These are phyloP conservation scores for Akanthomyces muscarius DNA, from an alignment of 2,329 filamentous ascomycete genomes.

Conservation along the genomic window DNA sequence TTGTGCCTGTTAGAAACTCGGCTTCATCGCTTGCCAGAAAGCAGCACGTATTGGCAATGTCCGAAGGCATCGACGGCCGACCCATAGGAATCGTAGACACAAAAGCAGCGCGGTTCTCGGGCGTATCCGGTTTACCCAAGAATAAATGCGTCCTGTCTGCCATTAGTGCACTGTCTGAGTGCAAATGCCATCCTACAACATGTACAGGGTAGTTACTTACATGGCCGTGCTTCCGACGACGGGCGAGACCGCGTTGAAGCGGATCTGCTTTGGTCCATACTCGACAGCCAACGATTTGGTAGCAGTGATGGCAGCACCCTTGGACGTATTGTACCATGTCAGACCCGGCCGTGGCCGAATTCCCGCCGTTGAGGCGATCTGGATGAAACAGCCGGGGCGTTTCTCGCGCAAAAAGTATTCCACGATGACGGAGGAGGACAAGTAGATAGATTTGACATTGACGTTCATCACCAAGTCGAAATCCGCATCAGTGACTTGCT, in stretches of 20 bases:
- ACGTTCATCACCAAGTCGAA: slow-evolving; percentile 64
- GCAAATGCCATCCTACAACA: background rate
- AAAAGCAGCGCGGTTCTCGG: slow-evolving; percentile 55
- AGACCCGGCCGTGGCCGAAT: slow-evolving; percentile 57
- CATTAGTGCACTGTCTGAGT: background rate
- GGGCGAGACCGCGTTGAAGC: slow-evolving; percentile 69
- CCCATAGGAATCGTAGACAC: slow-evolving; percentile 53
- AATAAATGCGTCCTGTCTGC: slow-evolving; percentile 42
- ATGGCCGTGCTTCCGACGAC: slow-evolving; percentile 64
- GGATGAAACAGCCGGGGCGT: slow-evolving; percentile 58
- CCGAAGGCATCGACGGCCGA: slow-evolving; percentile 52
- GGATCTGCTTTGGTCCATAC: slow-evolving; percentile 67
- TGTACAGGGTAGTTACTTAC: slow-evolving; percentile 25
- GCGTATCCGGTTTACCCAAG: slow-evolving; percentile 58
- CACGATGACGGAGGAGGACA: slow-evolving; percentile 55
- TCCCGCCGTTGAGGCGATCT: slow-evolving; percentile 61
- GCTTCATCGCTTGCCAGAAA: slow-evolving; percentile 70
- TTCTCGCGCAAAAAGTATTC: slow-evolving; percentile 56
- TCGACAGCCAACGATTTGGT: slow-evolving; percentile 62
- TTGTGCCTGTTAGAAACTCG: slow-evolving; percentile 67
- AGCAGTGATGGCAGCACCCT: slow-evolving; percentile 61
- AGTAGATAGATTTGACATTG: slow-evolving; percentile 64
- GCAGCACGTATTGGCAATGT: slow-evolving; percentile 67
- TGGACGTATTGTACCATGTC: slow-evolving; percentile 68
- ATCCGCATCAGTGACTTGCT: slow-evolving; percentile 60